Conservation (phyloP, 1,139 yeast genomes). For the Hansenula sp. region DNA sequence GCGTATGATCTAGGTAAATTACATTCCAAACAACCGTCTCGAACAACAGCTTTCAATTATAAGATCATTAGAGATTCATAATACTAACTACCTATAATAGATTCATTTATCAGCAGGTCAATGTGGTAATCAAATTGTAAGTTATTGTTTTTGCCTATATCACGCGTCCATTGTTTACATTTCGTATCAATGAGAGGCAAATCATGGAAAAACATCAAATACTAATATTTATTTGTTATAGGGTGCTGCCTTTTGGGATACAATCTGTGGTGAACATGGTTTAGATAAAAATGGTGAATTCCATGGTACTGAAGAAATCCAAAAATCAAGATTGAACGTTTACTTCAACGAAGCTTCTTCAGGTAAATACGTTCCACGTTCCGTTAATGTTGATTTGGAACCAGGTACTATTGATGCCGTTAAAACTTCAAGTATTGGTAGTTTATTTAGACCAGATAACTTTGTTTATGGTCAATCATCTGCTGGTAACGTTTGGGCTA, state of each 20-base stretch:
- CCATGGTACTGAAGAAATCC: slow-evolving; percentile 64
- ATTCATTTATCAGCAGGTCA: slow-evolving; percentile 97
- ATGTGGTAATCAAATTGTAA: slow-evolving; percentile 97
- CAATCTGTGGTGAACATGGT: slow-evolving; percentile 96
- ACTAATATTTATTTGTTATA: slow-evolving; percentile 30
- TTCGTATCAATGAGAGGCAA: background rate
- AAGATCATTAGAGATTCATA: background rate
- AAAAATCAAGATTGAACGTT: slow-evolving; percentile 90
- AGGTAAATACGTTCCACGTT: slow-evolving; percentile 97
- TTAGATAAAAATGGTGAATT: slow-evolving; percentile 79
- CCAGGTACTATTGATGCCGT: slow-evolving; percentile 98
- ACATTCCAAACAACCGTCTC: too few relatives aligned
- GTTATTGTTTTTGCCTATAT: slow-evolving; percentile 24
- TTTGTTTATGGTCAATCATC: slow-evolving; percentile 96
- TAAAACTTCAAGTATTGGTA: slow-evolving; percentile 86
- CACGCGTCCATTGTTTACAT: background rate
- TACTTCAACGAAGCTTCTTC: slow-evolving; percentile 94
- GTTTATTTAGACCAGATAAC: slow-evolving; percentile 96
- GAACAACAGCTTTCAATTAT: background rate
- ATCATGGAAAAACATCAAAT: background rate
- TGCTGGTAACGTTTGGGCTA: slow-evolving; percentile 97
- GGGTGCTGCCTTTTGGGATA: slow-evolving; percentile 98
- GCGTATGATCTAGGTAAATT: background rate
- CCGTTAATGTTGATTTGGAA: slow-evolving; percentile 95
- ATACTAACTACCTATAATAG: slow-evolving; percentile 29